Base-by-base conservation (phyloP, 2,329 filamentous ascomycete species). In the Ampelomyces quisqualis region DNA sequence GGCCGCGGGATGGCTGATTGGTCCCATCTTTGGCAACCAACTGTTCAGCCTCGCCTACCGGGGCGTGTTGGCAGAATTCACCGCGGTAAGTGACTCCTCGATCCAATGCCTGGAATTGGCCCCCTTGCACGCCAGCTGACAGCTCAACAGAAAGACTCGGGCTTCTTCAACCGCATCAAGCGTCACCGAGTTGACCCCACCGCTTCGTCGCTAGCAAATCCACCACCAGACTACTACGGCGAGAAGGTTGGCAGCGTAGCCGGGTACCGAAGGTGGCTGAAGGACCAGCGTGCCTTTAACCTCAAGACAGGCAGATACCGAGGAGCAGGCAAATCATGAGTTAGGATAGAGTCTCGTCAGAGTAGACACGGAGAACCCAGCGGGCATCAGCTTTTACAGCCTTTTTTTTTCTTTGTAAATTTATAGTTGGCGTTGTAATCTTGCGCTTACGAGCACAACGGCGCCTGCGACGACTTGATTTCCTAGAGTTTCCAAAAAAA, bases 241-340 rank as follows among this genome's bases (percentile, higher is more conserved):
- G 93, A 98, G 75, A 97, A 96, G 78, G 95, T 98, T 59, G 88
- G 87, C 36, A 95, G 90, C 60, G 89, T 97, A 15, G 78, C 84
- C 38, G 90, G 88, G 32, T 98, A 97, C 70, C 78, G 93, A 60
- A 85, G 89, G 68, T 98, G 93, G 93, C 73, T 98, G 62, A 97
- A 95, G 77, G 93, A 98, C 65, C 93, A 97, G 76, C 79, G 91
- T 49, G 91, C 90, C 7, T 98, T 95, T 74, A 95, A 95, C 74
- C 58, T 74, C 42, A 90, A 90, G 76, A 81, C 84, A 82, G 67
- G 81, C 74, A 53, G 80, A 73, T 59, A 82, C 83, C 68, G 49
- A 42, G 55, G 50, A 11, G 49, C n/a, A n/a, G n/a, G n/a, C n/a
- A n/a, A n/a, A n/a, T n/a, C n/a, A n/a, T n/a, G n/a, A n/a, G n/a